Evolutionary conservation across 148 eudicot genomes (phyloP).

Genomic region (Vaccinium corymbosum): DNA sequence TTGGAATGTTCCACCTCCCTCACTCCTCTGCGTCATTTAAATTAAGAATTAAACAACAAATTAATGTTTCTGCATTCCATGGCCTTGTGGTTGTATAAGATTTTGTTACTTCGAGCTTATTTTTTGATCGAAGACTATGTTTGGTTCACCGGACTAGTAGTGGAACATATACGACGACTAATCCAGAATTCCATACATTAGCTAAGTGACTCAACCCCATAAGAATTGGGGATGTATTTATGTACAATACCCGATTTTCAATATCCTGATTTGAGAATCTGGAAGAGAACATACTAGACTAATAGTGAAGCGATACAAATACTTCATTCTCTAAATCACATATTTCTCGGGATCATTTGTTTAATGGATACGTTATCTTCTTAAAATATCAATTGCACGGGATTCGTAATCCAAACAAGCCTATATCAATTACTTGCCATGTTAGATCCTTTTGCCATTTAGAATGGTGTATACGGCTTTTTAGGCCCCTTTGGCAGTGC

Average conservation of each 20-base stretch:
- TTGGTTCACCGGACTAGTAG: not conserved
- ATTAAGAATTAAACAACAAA: not conserved
- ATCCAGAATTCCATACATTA: too few relatives aligned
- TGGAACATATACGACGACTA: too few relatives aligned
- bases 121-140: not conserved
- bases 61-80: not conserved
- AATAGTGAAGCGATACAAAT: not conserved
- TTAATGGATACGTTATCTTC: not conserved
- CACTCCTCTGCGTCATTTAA: constrained; percentile 51
- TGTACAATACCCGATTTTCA: not conserved
- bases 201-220: too few relatives aligned
- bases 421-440: not conserved
- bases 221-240: too few relatives aligned
- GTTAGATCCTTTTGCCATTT: not conserved
- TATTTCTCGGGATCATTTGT: not conserved
- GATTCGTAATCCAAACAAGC: not conserved
- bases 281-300: not conserved
- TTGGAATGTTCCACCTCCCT: constrained; percentile 75
- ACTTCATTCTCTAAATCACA: not conserved
- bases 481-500: not conserved
- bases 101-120: not conserved
- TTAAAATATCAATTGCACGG: not conserved
- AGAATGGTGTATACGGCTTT: not conserved
- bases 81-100: not conserved
- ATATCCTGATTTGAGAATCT: not conserved